Evolutionary conservation across 2,329 filamentous ascomycete genomes (phyloP).

Genomic region (Colletotrichum aenigma): DNA sequence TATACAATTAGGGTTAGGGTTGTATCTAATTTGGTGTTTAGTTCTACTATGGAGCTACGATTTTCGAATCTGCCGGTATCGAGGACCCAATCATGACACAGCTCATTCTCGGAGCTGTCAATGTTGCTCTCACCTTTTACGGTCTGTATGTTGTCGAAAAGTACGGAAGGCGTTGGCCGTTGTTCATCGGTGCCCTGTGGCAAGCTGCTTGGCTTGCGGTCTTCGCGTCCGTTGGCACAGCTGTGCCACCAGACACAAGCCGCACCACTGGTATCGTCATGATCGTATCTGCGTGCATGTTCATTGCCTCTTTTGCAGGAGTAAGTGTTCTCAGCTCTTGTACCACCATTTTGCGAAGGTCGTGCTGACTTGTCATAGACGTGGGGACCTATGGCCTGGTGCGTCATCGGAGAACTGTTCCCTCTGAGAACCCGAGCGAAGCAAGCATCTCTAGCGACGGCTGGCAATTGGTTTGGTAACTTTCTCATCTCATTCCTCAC

Average conservation of each 20-base stretch:
- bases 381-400: slow-evolving; percentile 75
- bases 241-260: slow-evolving; percentile 44
- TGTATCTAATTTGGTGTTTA: background rate
- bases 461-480: slow-evolving; percentile 64
- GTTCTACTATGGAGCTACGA: slow-evolving; percentile 69
- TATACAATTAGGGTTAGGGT: rapidly evolving
- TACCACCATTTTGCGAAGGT: background rate
- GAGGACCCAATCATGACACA: slow-evolving; percentile 69
- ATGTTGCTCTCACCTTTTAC: slow-evolving; percentile 69
- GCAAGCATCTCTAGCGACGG: slow-evolving; percentile 59
- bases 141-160: slow-evolving; percentile 73
- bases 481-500: slow-evolving; percentile 73
- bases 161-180: slow-evolving; percentile 69
- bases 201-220: slow-evolving; percentile 69
- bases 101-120: slow-evolving; percentile 71
- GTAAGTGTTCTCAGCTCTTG: slow-evolving; percentile 20
- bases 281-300: slow-evolving; percentile 76
- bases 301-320: slow-evolving; percentile 72
- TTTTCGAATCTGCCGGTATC: slow-evolving; percentile 71
- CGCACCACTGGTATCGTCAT: slow-evolving; percentile 65
- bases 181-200: slow-evolving; percentile 71
- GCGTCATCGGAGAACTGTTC: slow-evolving; percentile 70
- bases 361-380: slow-evolving; percentile 39
- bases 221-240: slow-evolving; percentile 63
- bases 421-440: slow-evolving; percentile 59